Percentiles rank a stretch among this genome's conserved stretches.
Conservation (phyloP, 2,329 filamentous ascomycete species). For the Fusarium kyushuense region DNA sequence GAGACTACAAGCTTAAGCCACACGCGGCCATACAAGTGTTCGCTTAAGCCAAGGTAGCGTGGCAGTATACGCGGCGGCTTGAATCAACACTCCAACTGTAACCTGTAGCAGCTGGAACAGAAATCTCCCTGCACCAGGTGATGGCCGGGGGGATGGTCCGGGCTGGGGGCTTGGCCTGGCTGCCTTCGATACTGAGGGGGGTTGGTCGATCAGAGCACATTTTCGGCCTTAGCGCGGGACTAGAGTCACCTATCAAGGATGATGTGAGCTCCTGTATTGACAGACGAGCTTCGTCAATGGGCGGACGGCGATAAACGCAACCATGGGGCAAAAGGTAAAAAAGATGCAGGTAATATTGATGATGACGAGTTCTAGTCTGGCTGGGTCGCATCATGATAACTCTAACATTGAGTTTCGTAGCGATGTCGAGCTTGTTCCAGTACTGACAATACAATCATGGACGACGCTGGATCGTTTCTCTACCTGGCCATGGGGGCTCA, state of each 20-base stretch:
- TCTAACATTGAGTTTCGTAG: slow-evolving; percentile 7
- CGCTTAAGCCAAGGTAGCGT: slow-evolving; percentile 13
- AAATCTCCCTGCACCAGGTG: slow-evolving; percentile 42
- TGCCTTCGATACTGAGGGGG: slow-evolving; percentile 43
- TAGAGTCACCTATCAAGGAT: slow-evolving; percentile 33
- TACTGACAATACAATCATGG: background rate
- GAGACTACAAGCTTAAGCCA: slow-evolving; percentile 2
- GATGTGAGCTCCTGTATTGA: slow-evolving; percentile 22
- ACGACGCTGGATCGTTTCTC: background rate
- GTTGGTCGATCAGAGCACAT: slow-evolving; percentile 41
- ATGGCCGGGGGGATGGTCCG: slow-evolving; percentile 37
- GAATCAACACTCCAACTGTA: slow-evolving; percentile 17
- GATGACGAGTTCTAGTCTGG: slow-evolving; percentile 24
- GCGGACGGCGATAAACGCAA: slow-evolving; percentile 41
- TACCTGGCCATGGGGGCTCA: background rate
- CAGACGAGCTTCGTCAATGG: slow-evolving; percentile 19
- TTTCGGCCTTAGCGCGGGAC: slow-evolving; percentile 37
- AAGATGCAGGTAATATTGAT: slow-evolving; percentile 32
- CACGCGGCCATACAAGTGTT: background rate
- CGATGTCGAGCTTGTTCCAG: slow-evolving; percentile 6
- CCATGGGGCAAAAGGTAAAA: slow-evolving; percentile 34
- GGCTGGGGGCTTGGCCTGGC: slow-evolving; percentile 29
- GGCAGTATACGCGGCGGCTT: slow-evolving; percentile 4
- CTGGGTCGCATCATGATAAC: slow-evolving; percentile 13
- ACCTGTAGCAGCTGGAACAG: slow-evolving; percentile 15